Evolutionary conservation across 306 rosid species (phyloP).

Genomic region (Pterocarpus santalinus): DNA sequence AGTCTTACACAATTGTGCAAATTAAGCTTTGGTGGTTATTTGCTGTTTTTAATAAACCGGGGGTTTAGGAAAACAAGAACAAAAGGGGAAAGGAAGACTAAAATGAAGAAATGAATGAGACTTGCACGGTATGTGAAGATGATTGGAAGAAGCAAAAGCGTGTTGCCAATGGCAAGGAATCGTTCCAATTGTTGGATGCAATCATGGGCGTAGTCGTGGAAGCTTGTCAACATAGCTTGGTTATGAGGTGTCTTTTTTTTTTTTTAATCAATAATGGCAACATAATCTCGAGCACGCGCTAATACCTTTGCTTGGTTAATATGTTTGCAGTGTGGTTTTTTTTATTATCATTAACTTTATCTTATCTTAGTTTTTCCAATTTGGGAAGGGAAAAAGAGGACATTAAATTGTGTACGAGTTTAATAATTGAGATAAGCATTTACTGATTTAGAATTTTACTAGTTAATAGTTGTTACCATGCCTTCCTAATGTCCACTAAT

Average conservation of each 20-base stretch:
- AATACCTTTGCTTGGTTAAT: neutral
- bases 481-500: conserved; percentile 8
- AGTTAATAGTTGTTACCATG: neutral
- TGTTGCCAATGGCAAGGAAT: conserved; percentile 20
- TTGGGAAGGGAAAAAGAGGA: neutral
- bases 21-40: neutral
- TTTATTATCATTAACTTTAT: neutral
- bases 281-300: conserved; percentile 2
- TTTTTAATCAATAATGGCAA: neutral
- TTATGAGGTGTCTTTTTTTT: conserved; percentile 25
- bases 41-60: neutral
- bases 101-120: conserved; percentile 32
- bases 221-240: neutral
- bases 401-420: neutral
- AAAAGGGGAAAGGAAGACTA: neutral
- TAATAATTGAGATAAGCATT: neutral
- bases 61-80: neutral
- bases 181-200: conserved; percentile 13
- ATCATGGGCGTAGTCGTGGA: conserved; percentile 10
- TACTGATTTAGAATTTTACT: neutral
- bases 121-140: conserved; percentile 39
- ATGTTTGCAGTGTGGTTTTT: neutral
- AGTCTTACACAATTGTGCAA: neutral
- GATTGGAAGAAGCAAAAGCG: conserved; percentile 32
- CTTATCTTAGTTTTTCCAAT: neutral